A percentile compares a stretch with the other conserved stretches of the same genome.
Evolutionary conservation across 192 early-diverging fungal species (phyloP).

Genomic region (Gonapodya sp.): DNA sequence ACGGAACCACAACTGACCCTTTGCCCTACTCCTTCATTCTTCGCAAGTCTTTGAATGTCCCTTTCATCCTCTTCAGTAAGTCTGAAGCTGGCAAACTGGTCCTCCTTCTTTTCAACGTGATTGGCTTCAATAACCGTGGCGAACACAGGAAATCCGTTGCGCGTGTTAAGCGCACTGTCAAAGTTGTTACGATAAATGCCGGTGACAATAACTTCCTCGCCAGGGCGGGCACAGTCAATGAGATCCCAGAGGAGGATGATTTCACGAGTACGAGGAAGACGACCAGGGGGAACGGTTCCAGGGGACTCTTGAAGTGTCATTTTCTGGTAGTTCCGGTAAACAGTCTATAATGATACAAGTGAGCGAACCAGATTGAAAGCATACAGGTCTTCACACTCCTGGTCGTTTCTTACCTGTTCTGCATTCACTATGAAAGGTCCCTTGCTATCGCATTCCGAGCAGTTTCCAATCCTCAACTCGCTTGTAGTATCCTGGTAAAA

Average conservation of each 20-base stretch:
- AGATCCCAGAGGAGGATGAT: conserved; percentile 92
- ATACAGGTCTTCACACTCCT: conserved; percentile 79
- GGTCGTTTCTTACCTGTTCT: conserved; percentile 81
- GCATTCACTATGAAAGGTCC: conserved; percentile 86
- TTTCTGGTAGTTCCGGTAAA: conserved; percentile 96
- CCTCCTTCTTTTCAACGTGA: conserved; percentile 79
- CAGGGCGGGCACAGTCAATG: conserved; percentile 89
- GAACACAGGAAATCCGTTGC: conserved; percentile 96
- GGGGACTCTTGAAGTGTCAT: conserved; percentile 93
- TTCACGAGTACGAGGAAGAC: conserved; percentile 86
- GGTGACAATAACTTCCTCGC: conserved; percentile 90
- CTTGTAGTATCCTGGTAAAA: conserved; percentile 84
- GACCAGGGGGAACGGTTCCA: conserved; percentile 88
- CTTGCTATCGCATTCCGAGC: conserved; percentile 79
- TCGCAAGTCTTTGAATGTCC: conserved; percentile 58
- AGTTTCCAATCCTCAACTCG: conserved; percentile 77
- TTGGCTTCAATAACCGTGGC: conserved; percentile 95
- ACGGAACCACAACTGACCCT: conserved; percentile 37
- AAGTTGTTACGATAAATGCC: conserved; percentile 94
- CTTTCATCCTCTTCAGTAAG: conserved; percentile 87
- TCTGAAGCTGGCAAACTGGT: conserved; percentile 74
- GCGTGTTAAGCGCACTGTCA: conserved; percentile 74
- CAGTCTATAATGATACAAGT: conserved; percentile 57
- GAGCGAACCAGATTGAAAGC: conserved; percentile 84
- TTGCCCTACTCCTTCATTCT: conserved; percentile 68